Evolutionary conservation across 768 basidiomycete genomes (phyloP), one percentile per base, ranked within the genome.

Genomic region (Pluteus cervinus): DNA sequence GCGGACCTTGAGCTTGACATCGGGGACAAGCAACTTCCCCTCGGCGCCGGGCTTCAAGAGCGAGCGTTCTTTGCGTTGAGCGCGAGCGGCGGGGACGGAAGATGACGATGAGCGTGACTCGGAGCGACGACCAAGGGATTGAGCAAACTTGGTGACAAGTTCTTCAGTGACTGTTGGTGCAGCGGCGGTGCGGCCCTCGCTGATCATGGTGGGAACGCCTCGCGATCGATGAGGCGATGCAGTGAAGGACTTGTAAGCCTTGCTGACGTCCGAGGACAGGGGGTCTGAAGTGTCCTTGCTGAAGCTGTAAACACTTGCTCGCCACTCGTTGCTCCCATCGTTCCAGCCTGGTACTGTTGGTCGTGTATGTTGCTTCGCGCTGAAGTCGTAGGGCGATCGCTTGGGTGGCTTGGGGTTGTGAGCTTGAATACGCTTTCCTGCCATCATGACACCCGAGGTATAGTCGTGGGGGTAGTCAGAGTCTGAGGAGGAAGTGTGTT

Each of bases 361-460:
- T 31, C 58, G 63, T 3, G 65, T 62, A 45, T 63, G 61, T 7
- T 52, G 48, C 10, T 57, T 48, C 3, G 53, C 48, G 11, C 49
- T 41, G 37, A 62, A 53, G 20, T 49, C 60, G 9, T 59, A 52
- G 1, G 44, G 42, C 24, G 64, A 51, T 42, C 66, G 64, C 50
- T 68, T 70, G 9, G 55, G 44, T 20, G 71, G 66, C 16, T 64
- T 61, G 0, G 67, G 51, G 41, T 69, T 68, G 18, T 65, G 48
- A 11, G 70, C 53, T 9, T 43, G 63, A 51, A 84, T 73, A 43
- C 73, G 73, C 25, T 67, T 69, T 21, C 66, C 70, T 3, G 79
- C 75, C 81, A 84, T 83, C 70, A 85, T 82, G 58, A 81, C 62
- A 24, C 82, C 82, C 25, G 67, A 65, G 45, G 62, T 66, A 52